Evolutionary conservation across 352 stramenopile species (phyloP), one percentile per base, ranked within the genome.

Genomic region (Phytophthora colocasiae): DNA sequence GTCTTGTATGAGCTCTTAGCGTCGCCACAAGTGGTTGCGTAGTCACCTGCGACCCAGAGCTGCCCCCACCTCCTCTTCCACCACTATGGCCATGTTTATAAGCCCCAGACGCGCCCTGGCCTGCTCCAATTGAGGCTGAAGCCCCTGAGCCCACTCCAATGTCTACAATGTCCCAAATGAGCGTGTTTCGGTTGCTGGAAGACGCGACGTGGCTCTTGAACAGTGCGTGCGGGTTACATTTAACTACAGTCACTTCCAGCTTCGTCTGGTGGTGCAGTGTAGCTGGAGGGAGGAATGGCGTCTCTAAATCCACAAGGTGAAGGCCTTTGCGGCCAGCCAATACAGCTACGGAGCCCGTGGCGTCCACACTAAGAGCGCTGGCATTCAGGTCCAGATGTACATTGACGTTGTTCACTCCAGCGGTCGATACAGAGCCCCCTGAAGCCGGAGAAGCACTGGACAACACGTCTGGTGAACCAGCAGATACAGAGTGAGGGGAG

Each of bases 191-290:
- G 70, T 94, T 91, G 41, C 84, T 91, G 38, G 87, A 92, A 12
- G 87, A 92, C 6, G 86, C 85, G 26, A 94, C 85, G 63, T 84
- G 73, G 58, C 69, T 76, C 60, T 81, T 81, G 66, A 83, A 89
- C n/a, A 81, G 66, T 32, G 74, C 71, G 41, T 92, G 83, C 36
- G 85, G 87, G 51, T 90, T 92, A 66, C 87, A 96, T 57, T 89
- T 86, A 39, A 91, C 87, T 27, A 94, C 87, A 2, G 83, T 69
- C 45, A 94, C 86, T 41, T 93, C 85, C 54, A 88, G 87, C 26
- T 93, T 92, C 47, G 82, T 95, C 71, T 92, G 85, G 49, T 93
- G 83, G 40, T 92, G 77, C 24, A 95, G 67, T 45, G 84, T 92
- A 14, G 78, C 69, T 1, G 71, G 69, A 1, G 81, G 77, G 41